Conservation (phyloP, 2,329 filamentous ascomycete genomes). For the Polychaeton citri region DNA sequence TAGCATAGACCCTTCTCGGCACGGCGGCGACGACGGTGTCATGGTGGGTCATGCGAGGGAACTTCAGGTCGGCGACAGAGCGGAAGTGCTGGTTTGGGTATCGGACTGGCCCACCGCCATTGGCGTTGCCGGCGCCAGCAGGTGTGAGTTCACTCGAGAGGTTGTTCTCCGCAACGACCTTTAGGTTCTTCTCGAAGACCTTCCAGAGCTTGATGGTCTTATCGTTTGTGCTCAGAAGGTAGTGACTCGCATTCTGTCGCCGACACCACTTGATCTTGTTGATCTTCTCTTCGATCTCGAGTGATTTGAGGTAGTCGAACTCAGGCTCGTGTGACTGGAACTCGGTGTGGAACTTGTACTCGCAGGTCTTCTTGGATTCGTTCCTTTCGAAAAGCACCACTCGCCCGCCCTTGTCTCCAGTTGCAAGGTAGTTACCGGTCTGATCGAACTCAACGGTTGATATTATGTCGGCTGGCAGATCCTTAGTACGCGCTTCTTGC, state of each 20-base stretch:
- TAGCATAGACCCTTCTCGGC: slow-evolving; percentile 89
- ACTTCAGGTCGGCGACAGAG: slow-evolving; percentile 69
- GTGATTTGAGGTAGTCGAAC: slow-evolving; percentile 97
- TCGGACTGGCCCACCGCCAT: slow-evolving; percentile 66
- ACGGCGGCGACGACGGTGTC: slow-evolving; percentile 97
- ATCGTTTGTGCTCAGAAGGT: slow-evolving; percentile 95
- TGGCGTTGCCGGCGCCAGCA: slow-evolving; percentile 44
- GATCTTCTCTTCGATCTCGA: slow-evolving; percentile 99
- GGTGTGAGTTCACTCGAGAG: slow-evolving; percentile 88
- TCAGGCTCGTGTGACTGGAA: slow-evolving; percentile 99
- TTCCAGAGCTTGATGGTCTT: slow-evolving; percentile 99
- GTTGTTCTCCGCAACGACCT: slow-evolving; percentile 98
- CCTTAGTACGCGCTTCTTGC: slow-evolving; percentile 20
- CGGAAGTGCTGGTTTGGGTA: slow-evolving; percentile 64
- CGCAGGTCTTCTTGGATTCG: slow-evolving; percentile 99
- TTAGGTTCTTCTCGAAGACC: slow-evolving; percentile 97
- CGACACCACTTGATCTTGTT: slow-evolving; percentile 99
- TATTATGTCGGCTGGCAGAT: slow-evolving; percentile 59
- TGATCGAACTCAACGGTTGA: slow-evolving; percentile 86
- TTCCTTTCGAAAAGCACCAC: slow-evolving; percentile 86
- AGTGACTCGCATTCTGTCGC: slow-evolving; percentile 96
- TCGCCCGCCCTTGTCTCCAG: slow-evolving; percentile 77
- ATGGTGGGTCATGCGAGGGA: slow-evolving; percentile 92
- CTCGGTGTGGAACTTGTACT: slow-evolving; percentile 99
- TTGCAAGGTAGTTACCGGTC: slow-evolving; percentile 78